Conservation (phyloP, 2,329 filamentous ascomycete species). For the Paramyrothecium sp. region DNA sequence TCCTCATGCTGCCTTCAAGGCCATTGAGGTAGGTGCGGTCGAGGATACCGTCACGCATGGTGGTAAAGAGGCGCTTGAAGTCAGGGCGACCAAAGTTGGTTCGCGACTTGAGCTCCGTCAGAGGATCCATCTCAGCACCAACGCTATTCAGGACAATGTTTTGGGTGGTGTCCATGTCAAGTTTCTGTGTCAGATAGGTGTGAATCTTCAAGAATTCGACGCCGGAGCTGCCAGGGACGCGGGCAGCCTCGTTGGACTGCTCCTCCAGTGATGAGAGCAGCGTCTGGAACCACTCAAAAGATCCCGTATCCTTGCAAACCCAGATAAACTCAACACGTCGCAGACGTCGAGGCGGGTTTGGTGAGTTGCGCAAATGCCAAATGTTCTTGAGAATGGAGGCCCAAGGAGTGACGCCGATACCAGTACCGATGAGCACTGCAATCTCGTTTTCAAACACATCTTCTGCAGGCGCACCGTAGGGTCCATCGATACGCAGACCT, state of each 20-base stretch:
- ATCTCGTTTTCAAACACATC: conserved; percentile 96
- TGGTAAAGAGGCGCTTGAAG: conserved; percentile 75
- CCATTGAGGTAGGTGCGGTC: conserved; percentile 84
- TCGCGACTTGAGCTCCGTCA: conserved; percentile 84
- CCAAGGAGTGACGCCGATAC: conserved; percentile 87
- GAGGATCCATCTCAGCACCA: conserved; percentile 80
- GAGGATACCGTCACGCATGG: conserved; percentile 85
- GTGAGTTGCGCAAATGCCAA: conserved; percentile 89
- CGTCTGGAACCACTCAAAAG: conserved; percentile 98
- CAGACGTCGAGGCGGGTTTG: conserved; percentile 85
- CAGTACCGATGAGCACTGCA: conserved; percentile 80
- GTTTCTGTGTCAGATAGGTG: conserved; percentile 91
- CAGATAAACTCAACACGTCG: conserved; percentile 98
- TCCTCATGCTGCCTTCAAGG: conserved; percentile 71
- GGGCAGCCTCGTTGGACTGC: conserved; percentile 72
- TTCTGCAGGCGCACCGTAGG: conserved; percentile 94
- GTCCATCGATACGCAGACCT: conserved; percentile 83
- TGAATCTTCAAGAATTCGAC: conserved; percentile 94
- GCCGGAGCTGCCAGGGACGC: conserved; percentile 64
- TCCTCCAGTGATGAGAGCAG: conserved; percentile 86
- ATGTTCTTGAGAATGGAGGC: conserved; percentile 93
- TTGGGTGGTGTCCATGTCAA: conserved; percentile 88
- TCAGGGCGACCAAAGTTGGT: conserved; percentile 96
- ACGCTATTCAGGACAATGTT: conserved; percentile 98
- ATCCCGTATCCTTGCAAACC: conserved; percentile 93